Evolutionary conservation across 2,329 filamentous ascomycete genomes (phyloP), one percentile per base, ranked within the genome.

Genomic region (Colletotrichum melonis): DNA sequence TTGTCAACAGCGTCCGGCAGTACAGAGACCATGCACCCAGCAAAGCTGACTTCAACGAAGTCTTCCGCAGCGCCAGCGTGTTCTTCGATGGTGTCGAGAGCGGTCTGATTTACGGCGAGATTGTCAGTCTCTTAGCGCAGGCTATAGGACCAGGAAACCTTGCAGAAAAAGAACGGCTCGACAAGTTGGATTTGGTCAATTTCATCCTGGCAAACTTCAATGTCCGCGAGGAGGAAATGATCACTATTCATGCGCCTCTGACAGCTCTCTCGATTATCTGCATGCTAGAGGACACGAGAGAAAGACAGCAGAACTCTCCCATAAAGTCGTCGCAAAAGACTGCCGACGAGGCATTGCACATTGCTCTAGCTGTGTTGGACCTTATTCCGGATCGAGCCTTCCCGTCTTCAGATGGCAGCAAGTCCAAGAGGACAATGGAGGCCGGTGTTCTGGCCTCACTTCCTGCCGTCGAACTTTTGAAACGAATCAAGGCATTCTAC

Each of bases 11-110:
- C 77, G 92, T 97, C 49, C 91, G 92, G 76, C 85, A 87, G 58
- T 98, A 95, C 83, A 92, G 95, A 81, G 84, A 86, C 30, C 86
- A 86, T 64, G 90, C 93, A 12, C 82, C 88, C 1, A 88, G 88
- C n/a, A 93, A 92, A 78, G 83, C 89, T 7, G 91, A 96, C 71
- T 95, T 97, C 74, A 88, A 91, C 16, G 97, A 99, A 81, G 95
- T 98, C 3, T 88, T 98, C 76, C 92, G 94, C 76, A 98, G 96
- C 80, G 97, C 96, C 5, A 97, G 94, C 79, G 93, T 97, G 54
- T 99, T 99, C 83, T 99, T 99, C 77, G 97, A 99, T 80, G 96
- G 96, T 5, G 96, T 98, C 52, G 97, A 99, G 82, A 97, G 95
- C 78, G 93, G 94, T 8, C 86, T 98, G 24, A 98, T 99, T 59